Evolutionary conservation across 148 eudicot genomes (phyloP).

Genomic region (Rhododendron simsii): DNA sequence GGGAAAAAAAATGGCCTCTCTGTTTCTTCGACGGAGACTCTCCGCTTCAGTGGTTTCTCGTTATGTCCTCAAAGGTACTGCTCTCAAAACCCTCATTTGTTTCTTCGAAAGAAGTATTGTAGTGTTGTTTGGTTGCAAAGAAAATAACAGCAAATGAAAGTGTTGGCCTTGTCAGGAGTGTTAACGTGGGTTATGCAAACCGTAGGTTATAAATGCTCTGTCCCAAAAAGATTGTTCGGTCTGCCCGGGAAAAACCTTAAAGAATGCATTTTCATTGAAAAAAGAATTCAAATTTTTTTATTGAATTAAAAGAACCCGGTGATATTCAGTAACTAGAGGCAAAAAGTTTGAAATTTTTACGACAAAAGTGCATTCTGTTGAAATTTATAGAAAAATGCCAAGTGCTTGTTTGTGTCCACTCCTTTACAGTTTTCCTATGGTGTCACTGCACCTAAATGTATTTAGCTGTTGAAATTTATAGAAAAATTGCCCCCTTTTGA

Average conservation of each 20-base stretch:
- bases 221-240: no score
- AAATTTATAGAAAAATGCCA: no score
- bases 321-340: neutral
- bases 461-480: neutral
- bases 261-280: no score
- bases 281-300: no score
- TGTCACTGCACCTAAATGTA: neutral
- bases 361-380: neutral
- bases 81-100: constrained; percentile 8
- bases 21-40: constrained; percentile 45
- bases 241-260: no score
- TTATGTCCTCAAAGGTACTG: constrained; percentile 23
- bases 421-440: neutral
- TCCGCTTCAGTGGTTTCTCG: constrained; percentile 11
- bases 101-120: neutral
- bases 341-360: neutral
- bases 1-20: constrained; percentile 33
- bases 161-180: neutral
- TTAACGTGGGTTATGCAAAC: neutral
- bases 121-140: neutral
- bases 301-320: no score
- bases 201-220: neutral
- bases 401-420: neutral
- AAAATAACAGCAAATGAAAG: neutral
- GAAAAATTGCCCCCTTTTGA: neutral